Evolutionary conservation across 2,329 filamentous ascomycete genomes (phyloP).

Genomic region (Claviceps paspali): DNA sequence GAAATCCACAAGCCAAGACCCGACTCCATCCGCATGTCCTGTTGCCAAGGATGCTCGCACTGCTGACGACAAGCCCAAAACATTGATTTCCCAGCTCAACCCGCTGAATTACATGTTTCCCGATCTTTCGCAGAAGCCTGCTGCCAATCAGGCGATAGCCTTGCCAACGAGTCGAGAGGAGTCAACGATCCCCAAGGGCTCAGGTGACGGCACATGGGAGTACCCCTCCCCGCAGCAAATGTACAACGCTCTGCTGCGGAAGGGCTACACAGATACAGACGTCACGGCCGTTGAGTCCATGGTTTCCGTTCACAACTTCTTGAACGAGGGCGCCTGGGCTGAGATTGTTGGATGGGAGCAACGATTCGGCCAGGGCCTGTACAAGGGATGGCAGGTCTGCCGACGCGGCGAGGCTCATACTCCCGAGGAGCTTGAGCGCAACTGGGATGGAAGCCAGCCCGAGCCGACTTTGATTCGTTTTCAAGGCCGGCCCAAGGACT

Average conservation of each 20-base stretch:
- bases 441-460: constrained; percentile 35
- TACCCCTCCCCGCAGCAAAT: constrained; percentile 98
- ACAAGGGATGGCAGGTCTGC: constrained; percentile 58
- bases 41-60: constrained; percentile 25
- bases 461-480: constrained; percentile 71
- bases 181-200: constrained; percentile 82
- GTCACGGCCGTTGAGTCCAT: constrained; percentile 88
- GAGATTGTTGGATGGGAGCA: constrained; percentile 93
- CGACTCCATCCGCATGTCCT: constrained; percentile 26
- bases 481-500: constrained; percentile 73
- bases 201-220: constrained; percentile 74
- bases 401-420: constrained; percentile 55
- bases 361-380: constrained; percentile 62
- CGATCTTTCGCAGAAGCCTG: constrained; percentile 64
- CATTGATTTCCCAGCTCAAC: constrained; percentile 41
- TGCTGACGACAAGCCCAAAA: constrained; percentile 22
- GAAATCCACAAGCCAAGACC: constrained; percentile 10
- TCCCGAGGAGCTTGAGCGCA: constrained; percentile 27
- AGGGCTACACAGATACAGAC: constrained; percentile 90
- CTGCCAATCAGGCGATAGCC: constrained; percentile 53
- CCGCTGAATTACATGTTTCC: constrained; percentile 92
- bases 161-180: constrained; percentile 70
- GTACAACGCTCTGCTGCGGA: constrained; percentile 95
- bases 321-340: constrained; percentile 93
- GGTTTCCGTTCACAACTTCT: constrained; percentile 95